Conservation (phyloP, 2,329 filamentous ascomycete species). For the Penicillium brasilianum region DNA sequence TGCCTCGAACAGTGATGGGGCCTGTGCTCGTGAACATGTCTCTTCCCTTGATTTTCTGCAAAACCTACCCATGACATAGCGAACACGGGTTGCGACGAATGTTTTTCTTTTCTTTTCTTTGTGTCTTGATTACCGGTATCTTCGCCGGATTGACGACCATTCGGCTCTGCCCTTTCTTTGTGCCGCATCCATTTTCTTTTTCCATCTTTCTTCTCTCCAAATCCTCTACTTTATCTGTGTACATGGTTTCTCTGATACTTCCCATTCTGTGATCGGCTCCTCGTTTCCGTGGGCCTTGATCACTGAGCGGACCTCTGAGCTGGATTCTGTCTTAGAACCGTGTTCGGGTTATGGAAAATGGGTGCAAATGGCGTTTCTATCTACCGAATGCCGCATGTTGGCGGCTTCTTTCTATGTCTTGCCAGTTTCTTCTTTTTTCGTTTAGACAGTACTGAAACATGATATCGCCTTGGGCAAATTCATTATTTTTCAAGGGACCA, state of each 20-base stretch:
- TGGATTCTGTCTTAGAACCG: slow-evolving; percentile 48
- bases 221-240: slow-evolving; percentile 41
- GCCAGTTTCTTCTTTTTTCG: slow-evolving; percentile 25
- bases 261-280: slow-evolving; percentile 38
- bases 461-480: slow-evolving; percentile 30
- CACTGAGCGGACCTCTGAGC: slow-evolving; percentile 42
- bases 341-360: slow-evolving; percentile 51
- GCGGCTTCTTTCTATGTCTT: slow-evolving; percentile 37
- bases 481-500: neutral
- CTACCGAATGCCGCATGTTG: slow-evolving; percentile 37
- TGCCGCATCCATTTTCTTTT: slow-evolving; percentile 30
- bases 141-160: slow-evolving; percentile 30
- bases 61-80: slow-evolving; percentile 41
- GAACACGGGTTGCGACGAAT: slow-evolving; percentile 44
- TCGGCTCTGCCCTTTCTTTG: slow-evolving; percentile 30
- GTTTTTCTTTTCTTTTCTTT: slow-evolving; percentile 35
- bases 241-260: slow-evolving; percentile 48
- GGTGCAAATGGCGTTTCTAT: slow-evolving; percentile 50
- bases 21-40: slow-evolving; percentile 28
- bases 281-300: slow-evolving; percentile 25
- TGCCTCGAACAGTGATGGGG: slow-evolving; percentile 23
- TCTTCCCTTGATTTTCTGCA: slow-evolving; percentile 35
- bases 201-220: slow-evolving; percentile 8
- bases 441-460: slow-evolving; percentile 41
- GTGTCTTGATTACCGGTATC: slow-evolving; percentile 34